A percentile compares a stretch with the other conserved stretches of the same genome.
phyloP scores from a whole-genome alignment of 1,284 basidiomycete species.

The Peniophora sp. region DNA sequence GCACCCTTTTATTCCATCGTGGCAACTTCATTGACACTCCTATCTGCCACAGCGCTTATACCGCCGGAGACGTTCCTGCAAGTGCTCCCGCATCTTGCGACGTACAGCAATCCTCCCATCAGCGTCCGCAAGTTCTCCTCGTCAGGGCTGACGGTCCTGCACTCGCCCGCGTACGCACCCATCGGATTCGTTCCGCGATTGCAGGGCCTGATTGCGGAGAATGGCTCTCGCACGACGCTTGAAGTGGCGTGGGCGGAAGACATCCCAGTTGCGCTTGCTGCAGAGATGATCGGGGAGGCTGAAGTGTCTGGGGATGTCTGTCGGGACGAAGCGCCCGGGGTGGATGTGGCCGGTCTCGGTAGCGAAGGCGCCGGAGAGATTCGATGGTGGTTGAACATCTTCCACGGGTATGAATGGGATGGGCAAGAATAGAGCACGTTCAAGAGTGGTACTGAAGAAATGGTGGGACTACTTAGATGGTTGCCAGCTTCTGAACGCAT shows the following conservation, averaged over 20 bases:
- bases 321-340: conserved; percentile 59
- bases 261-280: conserved; percentile 62
- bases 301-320: conserved; percentile 63
- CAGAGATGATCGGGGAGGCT: conserved; percentile 68
- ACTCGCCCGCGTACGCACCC: conserved; percentile 71
- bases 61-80: conserved; percentile 80
- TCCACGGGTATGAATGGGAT: conserved; percentile 62
- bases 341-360: conserved; percentile 22
- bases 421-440: conserved; percentile 34
- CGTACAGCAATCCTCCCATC: conserved; percentile 65
- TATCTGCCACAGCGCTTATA: conserved; percentile 57
- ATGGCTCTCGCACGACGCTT: conserved; percentile 41
- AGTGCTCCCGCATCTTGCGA: conserved; percentile 62
- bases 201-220: conserved; percentile 33
- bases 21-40: conserved; percentile 7
- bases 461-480: no score
- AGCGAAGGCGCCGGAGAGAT: conserved; percentile 41
- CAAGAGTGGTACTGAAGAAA: no score
- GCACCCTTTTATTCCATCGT: conserved; percentile 1
- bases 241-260: conserved; percentile 64
- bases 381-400: conserved; percentile 64
- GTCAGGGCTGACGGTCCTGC: conserved; percentile 73
- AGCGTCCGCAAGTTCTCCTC: conserved; percentile 57
- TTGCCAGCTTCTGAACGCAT: no score
- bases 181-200: conserved; percentile 62